Conservation (phyloP, 1,139 yeast species). For the Taiozyma onychis region DNA sequence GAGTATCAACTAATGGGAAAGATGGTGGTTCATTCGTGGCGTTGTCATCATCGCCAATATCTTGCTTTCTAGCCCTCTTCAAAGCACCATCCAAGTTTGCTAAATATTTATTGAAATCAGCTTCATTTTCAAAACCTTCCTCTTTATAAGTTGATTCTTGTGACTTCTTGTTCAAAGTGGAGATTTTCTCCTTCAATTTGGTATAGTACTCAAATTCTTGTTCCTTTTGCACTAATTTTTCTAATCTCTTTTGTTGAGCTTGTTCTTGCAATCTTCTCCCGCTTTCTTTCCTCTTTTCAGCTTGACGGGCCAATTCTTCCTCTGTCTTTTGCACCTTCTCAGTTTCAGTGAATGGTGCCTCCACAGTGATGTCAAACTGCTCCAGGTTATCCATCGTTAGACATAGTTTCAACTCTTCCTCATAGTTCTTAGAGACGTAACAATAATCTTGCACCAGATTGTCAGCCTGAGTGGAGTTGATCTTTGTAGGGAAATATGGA, state of each 20-base stretch:
- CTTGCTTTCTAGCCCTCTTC: conserved; percentile 61
- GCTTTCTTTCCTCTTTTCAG: conserved; percentile 78
- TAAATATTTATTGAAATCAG: conserved; percentile 66
- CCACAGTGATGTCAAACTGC: conserved; percentile 65
- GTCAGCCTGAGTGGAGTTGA: conserved; percentile 59
- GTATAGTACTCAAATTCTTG: conserved; percentile 71
- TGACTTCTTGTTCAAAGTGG: conserved; percentile 39
- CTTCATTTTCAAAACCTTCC: conserved; percentile 76
- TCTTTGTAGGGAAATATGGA: conserved; percentile 82
- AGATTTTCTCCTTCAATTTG: conserved; percentile 49
- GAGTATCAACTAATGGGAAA: conserved; percentile 77
- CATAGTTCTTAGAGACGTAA: conserved; percentile 67
- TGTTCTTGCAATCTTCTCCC: conserved; percentile 90
- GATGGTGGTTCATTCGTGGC: conserved; percentile 49
- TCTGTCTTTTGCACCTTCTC: conserved; percentile 70
- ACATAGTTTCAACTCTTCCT: conserved; percentile 50
- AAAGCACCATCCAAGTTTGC: conserved; percentile 63
- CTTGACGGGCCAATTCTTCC: conserved; percentile 72
- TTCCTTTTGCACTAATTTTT: conserved; percentile 75
- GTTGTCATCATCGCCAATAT: conserved; percentile 49
- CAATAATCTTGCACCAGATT: conserved; percentile 70
- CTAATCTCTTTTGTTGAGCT: conserved; percentile 79
- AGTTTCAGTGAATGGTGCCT: conserved; percentile 71
- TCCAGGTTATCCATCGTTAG: conserved; percentile 63
- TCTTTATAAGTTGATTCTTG: conserved; percentile 43